Base-by-base conservation (phyloP, 352 stramenopile genomes). In the Phytophthora syringae region DNA sequence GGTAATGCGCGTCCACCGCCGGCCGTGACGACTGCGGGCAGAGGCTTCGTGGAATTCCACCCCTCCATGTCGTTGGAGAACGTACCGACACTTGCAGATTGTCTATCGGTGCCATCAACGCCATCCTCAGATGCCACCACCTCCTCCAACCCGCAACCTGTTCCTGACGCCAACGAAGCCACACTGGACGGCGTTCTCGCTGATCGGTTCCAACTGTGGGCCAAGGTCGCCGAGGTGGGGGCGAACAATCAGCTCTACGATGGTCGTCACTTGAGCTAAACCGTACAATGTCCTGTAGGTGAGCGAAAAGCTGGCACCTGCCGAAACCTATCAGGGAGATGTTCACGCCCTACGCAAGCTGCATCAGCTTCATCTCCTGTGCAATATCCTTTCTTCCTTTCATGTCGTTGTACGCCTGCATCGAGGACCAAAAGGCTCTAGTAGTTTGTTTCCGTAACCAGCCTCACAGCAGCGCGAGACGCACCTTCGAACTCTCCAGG, bases 361-460 rank as follows among this genome's bases (percentile, higher is more conserved):
- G n/a, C 77, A 79, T 37, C 67, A 82, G 18, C 72, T 91, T 12
- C 82, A 88, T 39, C 61, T 75, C 13, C 72, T 89, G 49, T 89
- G 79, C 77, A 81, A 89, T 89, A 89, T 90, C 82, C 75, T 82
- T 71, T 68, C 28, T 42, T n/a, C n/a, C n/a, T n/a, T n/a, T n/a
- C n/a, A n/a, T n/a, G n/a, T n/a, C n/a, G 34, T 25, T 48, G 25
- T 47, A 42, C 12, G 37, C 13, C 39, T 21, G 32, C 5, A 15
- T 43, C 16, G 32, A 5, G 32, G 13, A 43, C n/a, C 16, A 22
- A 39, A 39, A 10, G 12, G 1, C 6, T 10, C 7, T 7, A 22
- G 40, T 47, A 16, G 16, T 40, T 30, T 57, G n/a, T 57, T 43
- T 55, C 20, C 64, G 34, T 56, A 61, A 60, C 44, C 27, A 48